These are phyloP conservation scores for Themeda triandra DNA, from an alignment of 176 grass and related monocot species.

Conservation along the genomic window DNA sequence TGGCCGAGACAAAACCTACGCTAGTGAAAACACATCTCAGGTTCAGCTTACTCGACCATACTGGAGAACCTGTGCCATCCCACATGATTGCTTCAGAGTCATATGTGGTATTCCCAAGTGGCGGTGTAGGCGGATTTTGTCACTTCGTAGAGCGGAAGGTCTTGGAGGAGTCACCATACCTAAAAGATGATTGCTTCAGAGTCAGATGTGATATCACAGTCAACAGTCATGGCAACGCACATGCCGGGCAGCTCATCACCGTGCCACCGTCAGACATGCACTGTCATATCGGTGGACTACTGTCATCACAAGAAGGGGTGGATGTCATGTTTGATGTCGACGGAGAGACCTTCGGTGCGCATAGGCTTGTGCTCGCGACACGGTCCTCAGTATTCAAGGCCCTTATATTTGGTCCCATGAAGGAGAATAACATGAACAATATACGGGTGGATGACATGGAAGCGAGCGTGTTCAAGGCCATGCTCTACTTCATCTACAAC, in stretches of 20 bases:
- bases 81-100: no score
- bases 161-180: background rate
- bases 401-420: background rate
- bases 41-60: no score
- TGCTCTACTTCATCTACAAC: conserved; percentile 41
- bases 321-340: conserved; percentile 24
- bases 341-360: background rate
- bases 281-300: background rate
- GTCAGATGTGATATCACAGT: background rate
- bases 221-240: background rate
- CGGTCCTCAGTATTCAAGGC: conserved; percentile 30
- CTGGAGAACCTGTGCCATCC: no score
- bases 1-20: no score
- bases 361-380: conserved; percentile 12
- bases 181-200: background rate
- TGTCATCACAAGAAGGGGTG: background rate
- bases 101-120: no score
- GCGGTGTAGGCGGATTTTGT: no score
- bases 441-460: conserved; percentile 30
- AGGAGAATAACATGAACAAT: background rate
- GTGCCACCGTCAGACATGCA: background rate
- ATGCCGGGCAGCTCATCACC: background rate
- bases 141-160: background rate
- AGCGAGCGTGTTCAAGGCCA: conserved; percentile 21
- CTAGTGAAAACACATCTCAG: no score